Conservation (phyloP, 805 yeast genomes). For the Yamadazyma paraphyllophila region DNA sequence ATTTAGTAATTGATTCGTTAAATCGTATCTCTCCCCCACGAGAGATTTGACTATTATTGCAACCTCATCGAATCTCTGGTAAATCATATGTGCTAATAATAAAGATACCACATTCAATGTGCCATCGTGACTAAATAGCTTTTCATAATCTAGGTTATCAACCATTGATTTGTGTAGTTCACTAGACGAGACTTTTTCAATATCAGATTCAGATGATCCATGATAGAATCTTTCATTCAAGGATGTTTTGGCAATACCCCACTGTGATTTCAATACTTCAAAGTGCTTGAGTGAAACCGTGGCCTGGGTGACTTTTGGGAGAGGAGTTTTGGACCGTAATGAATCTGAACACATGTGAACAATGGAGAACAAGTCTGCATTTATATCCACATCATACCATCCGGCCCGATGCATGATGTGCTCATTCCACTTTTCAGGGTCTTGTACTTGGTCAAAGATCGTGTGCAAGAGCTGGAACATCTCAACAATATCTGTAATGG, state of each 20-base stretch:
- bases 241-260: slow-evolving; percentile 25
- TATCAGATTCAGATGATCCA: neutral
- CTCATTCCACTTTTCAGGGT: slow-evolving; percentile 27
- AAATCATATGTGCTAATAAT: slow-evolving; percentile 29
- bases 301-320: slow-evolving; percentile 33
- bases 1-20: slow-evolving; percentile 12
- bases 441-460: slow-evolving; percentile 25
- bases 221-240: slow-evolving; percentile 25
- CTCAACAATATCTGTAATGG: slow-evolving; percentile 25
- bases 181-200: neutral
- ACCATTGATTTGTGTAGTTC: slow-evolving; percentile 15
- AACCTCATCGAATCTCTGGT: slow-evolving; percentile 28
- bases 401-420: slow-evolving; percentile 27
- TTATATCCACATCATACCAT: slow-evolving; percentile 27
- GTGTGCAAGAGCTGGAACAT: slow-evolving; percentile 24
- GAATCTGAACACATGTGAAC: slow-evolving; percentile 31
- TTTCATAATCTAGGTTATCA: slow-evolving; percentile 23
- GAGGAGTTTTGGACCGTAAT: slow-evolving; percentile 20
- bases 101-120: slow-evolving; percentile 26
- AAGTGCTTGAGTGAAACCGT: slow-evolving; percentile 29
- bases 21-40: slow-evolving; percentile 36
- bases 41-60: slow-evolving; percentile 27
- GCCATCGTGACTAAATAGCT: slow-evolving; percentile 31
- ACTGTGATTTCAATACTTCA: slow-evolving; percentile 23
- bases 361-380: slow-evolving; percentile 28